phyloP scores from a whole-genome alignment of 257 asterid species.

The Ilex asprella region DNA sequence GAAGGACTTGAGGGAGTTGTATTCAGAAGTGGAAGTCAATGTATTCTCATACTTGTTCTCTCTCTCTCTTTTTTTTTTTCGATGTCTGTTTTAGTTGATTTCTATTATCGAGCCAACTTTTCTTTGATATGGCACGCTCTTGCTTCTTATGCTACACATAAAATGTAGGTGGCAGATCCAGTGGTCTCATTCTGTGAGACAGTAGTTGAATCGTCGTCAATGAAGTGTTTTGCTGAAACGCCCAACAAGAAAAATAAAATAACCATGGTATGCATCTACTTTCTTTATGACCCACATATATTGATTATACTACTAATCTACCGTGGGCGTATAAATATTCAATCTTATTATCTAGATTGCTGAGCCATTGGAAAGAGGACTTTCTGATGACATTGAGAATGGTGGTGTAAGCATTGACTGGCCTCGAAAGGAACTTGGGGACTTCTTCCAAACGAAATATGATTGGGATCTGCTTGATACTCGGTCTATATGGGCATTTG shows the following conservation, averaged over 20 bases:
- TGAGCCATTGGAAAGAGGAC: constrained; percentile 97
- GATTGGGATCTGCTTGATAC: constrained; percentile 99
- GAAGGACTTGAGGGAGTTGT: constrained; percentile 98
- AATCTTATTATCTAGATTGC: constrained; percentile 56
- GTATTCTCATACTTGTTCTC: constrained; percentile 23
- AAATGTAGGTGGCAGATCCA: constrained; percentile 92
- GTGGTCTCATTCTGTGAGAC: constrained; percentile 98
- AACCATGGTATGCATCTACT: constrained; percentile 64
- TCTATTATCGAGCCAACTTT: not conserved
- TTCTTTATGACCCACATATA: not conserved
- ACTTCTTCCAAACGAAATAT: constrained; percentile 83
- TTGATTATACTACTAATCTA: not conserved
- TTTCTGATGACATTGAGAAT: constrained; percentile 94
- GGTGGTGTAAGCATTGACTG: constrained; percentile 86
- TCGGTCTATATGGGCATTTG: constrained; percentile 98
- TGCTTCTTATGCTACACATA: constrained; percentile 5
- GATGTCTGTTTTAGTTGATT: not conserved
- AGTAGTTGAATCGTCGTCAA: constrained; percentile 92
- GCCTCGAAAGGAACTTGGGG: constrained; percentile 88
- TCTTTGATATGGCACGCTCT: constrained; percentile 2
- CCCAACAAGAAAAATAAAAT: constrained; percentile 95
- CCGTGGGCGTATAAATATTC: not conserved
- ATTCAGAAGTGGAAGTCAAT: constrained; percentile 99
- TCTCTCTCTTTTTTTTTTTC: constrained; percentile 3
- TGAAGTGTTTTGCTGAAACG: constrained; percentile 98